These are phyloP conservation scores for Pyrenophora tritici-repentis DNA, from an alignment of 2,329 filamentous ascomycete genomes.

Conservation along the genomic window DNA sequence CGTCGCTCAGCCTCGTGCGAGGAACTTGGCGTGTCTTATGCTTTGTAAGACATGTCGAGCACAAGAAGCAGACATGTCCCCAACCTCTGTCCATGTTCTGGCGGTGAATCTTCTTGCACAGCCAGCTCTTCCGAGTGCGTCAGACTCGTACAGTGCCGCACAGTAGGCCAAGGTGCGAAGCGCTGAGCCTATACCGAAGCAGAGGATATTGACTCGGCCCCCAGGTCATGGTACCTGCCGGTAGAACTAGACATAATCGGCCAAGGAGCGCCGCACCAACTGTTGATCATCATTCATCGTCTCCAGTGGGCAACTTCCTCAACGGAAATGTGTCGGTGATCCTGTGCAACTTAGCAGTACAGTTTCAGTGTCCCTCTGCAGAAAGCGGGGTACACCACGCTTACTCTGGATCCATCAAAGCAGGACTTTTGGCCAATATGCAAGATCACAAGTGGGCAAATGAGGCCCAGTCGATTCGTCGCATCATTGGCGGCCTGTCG, in stretches of 20 bases:
- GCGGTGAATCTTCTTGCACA: too few relatives aligned
- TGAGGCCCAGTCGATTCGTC: neutral
- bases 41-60: neutral
- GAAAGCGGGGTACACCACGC: conserved; percentile 4
- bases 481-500: conserved; percentile 8
- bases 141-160: neutral
- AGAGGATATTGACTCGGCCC: neutral
- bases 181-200: neutral
- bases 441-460: neutral
- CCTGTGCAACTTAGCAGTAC: neutral
- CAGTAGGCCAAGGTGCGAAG: neutral
- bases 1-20: conserved; percentile 18
- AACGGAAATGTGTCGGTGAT: neutral
- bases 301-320: neutral
- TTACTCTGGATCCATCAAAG: neutral
- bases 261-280: neutral
- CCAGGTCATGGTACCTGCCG: neutral
- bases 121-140: too few relatives aligned
- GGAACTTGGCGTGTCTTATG: conserved; percentile 7
- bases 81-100: neutral
- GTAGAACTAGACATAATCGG: neutral
- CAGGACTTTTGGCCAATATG: neutral
- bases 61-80: neutral
- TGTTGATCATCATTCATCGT: neutral
- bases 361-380: neutral